Conservation (phyloP, 169 alveolate species). For the Plasmodium coatneyi region DNA sequence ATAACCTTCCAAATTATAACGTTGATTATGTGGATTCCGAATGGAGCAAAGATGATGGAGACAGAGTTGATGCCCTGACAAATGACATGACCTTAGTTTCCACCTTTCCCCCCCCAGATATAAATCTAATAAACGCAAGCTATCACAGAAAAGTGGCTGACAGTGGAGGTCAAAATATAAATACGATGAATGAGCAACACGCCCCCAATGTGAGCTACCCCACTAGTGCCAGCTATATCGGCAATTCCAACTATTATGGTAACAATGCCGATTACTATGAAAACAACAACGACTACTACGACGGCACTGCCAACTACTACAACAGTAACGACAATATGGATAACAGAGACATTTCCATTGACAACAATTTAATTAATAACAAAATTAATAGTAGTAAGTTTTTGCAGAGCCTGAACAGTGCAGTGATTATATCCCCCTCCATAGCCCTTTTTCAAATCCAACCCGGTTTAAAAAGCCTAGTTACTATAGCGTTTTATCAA, state of each 20-base stretch:
- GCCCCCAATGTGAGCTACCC: background rate
- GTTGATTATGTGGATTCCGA: constrained; percentile 26
- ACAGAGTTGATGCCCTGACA: constrained; percentile 17
- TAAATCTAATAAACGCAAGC: constrained; percentile 57
- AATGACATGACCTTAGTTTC: constrained; percentile 74
- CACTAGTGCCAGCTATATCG: background rate
- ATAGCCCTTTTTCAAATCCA: constrained; percentile 91
- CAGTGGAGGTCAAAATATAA: background rate
- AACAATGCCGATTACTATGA: background rate
- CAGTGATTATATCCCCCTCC: constrained; percentile 90
- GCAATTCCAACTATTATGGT: background rate
- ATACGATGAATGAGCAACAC: constrained; percentile 4
- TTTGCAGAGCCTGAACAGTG: constrained; percentile 74
- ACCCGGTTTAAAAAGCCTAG: constrained; percentile 89
- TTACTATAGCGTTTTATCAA: constrained; percentile 96
- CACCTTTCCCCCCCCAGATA: constrained; percentile 66
- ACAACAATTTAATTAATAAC: constrained; percentile 9
- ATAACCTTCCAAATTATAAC: constrained; percentile 28
- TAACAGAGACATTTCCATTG: background rate
- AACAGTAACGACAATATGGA: constrained; percentile 19
- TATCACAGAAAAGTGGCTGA: constrained; percentile 39
- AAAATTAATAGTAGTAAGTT: constrained; percentile 38
- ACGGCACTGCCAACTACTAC: background rate
- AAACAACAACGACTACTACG: background rate
- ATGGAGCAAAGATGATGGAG: constrained; percentile 33